Percentiles rank a stretch among this genome's conserved stretches.
Evolutionary conservation across 2,329 filamentous ascomycete genomes (phyloP).

Genomic region (Myriosclerotinia curreyana): DNA sequence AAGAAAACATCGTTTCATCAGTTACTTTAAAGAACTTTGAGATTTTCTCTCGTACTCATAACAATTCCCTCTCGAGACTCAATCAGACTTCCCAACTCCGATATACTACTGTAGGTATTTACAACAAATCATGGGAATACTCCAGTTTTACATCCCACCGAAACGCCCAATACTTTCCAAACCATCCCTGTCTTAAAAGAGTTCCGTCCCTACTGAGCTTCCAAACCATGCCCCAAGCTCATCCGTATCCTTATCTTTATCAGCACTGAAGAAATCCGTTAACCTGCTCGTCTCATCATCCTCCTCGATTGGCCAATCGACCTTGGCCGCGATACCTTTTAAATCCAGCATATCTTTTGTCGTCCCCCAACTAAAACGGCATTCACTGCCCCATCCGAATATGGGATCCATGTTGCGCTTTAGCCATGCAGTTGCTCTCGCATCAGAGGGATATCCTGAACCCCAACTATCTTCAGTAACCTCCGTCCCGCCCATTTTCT

Average conservation of each 20-base stretch:
- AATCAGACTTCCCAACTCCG: neutral
- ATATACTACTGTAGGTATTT: neutral
- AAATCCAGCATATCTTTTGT: constrained; percentile 78
- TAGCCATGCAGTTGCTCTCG: constrained; percentile 75
- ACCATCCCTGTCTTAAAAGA: constrained; percentile 32
- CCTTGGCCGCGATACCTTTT: constrained; percentile 64
- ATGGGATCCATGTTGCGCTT: constrained; percentile 83
- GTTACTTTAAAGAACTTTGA: neutral
- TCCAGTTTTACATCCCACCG: neutral
- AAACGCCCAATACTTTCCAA: constrained; percentile 2
- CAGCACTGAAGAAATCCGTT: constrained; percentile 67
- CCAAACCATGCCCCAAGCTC: constrained; percentile 85
- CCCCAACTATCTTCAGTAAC: constrained; percentile 63
- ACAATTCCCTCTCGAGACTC: constrained; percentile 5
- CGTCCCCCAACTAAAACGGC: constrained; percentile 93
- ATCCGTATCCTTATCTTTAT: constrained; percentile 40
- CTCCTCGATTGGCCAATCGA: constrained; percentile 80
- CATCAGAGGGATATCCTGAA: constrained; percentile 90
- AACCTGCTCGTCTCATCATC: constrained; percentile 66
- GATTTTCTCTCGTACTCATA: neutral
- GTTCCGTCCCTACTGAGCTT: constrained; percentile 33
- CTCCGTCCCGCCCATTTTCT: constrained; percentile 26
- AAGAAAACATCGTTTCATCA: neutral
- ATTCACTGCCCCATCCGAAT: constrained; percentile 93
- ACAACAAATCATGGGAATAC: neutral